phyloP scores from a whole-genome alignment of 2,329 filamentous ascomycete species.

The Byssochlamys sp. region DNA sequence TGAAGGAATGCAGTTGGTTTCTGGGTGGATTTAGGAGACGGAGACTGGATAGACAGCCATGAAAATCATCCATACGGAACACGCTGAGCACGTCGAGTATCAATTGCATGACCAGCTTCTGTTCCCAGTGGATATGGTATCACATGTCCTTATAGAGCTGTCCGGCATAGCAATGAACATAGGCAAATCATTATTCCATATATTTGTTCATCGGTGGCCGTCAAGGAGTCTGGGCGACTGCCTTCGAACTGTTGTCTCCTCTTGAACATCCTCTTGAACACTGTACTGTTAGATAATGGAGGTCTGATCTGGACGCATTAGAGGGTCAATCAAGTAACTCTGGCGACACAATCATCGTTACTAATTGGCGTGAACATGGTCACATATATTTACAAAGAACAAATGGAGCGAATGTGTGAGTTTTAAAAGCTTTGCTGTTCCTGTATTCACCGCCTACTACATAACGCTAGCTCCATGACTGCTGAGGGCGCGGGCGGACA shows the following conservation, averaged over 20 bases:
- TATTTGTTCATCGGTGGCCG: too few relatives aligned
- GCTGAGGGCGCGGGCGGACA: conserved; percentile 1
- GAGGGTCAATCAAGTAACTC: too few relatives aligned
- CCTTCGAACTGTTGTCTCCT: too few relatives aligned
- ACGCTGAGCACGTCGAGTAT: not conserved
- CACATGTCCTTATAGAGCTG: too few relatives aligned
- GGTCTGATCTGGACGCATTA: too few relatives aligned
- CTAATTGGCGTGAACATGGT: not conserved
- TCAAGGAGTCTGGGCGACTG: too few relatives aligned
- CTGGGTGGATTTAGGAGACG: not conserved
- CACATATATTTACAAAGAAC: not conserved
- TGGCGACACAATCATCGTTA: not conserved
- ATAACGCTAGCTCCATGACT: conserved; percentile 6
- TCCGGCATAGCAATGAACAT: too few relatives aligned
- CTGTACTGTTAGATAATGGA: too few relatives aligned
- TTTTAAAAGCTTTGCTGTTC: not conserved
- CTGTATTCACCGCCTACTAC: conserved; percentile 12
- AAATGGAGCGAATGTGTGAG: not conserved
- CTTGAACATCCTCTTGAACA: too few relatives aligned
- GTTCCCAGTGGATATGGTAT: too few relatives aligned
- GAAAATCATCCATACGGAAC: not conserved
- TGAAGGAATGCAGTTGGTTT: not conserved
- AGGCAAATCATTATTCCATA: too few relatives aligned
- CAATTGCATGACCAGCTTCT: too few relatives aligned
- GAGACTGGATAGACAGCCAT: not conserved